Base-by-base conservation (phyloP, 2,329 filamentous ascomycete species). In the Gliomastix tumulicola region DNA sequence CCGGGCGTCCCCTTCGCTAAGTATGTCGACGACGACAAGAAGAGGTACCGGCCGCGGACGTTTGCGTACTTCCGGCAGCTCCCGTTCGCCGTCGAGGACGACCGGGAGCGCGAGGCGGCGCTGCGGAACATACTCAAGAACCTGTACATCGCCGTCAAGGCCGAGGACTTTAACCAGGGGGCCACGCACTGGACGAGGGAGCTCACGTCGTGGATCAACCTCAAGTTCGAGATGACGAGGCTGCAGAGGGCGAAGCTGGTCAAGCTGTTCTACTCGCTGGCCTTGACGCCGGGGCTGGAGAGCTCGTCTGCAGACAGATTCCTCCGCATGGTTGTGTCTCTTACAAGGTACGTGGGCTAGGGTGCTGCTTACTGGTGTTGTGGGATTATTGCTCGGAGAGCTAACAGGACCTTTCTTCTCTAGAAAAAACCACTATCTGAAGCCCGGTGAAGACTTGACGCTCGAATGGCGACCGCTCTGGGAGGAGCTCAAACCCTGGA, bases 131-230 rank as follows among this genome's bases (percentile, higher is more conserved):
- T 96, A 49, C 72, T 97, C 48, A 92, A 89, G 58, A 86, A 95
- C 54, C 81, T 98, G 21, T 97, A 95, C 59, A 86, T 96, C 49
- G 79, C 90, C 39, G 73, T 98, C 44, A 83, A 88, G 55, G 84
- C 92, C 4, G 88, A 95, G 46, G 92, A 98, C 61, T 97, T 97
- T 61, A 82, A 84, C 18, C 87, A 90, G 0, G 92, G 92, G 22
- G 92, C 90, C 20, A 72, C 95, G 42, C 90, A 98, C 62, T 98
- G 92, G 92, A 96, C 92, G 13, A 81, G 90, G 48, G 92, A 98
- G 74, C 81, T 98, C 33, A 80, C 89, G 55, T 87, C 84, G 61
- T 98, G 94, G 92, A 72, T 98, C 47, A 85, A 84, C 37, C 79
- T 98, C 61, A 98, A 98, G 70, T 98, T 98, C 56, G 90, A 98